These are phyloP conservation scores for Croton laevigatus DNA, from an alignment of 441 rosid genomes.

Conservation along the genomic window DNA sequence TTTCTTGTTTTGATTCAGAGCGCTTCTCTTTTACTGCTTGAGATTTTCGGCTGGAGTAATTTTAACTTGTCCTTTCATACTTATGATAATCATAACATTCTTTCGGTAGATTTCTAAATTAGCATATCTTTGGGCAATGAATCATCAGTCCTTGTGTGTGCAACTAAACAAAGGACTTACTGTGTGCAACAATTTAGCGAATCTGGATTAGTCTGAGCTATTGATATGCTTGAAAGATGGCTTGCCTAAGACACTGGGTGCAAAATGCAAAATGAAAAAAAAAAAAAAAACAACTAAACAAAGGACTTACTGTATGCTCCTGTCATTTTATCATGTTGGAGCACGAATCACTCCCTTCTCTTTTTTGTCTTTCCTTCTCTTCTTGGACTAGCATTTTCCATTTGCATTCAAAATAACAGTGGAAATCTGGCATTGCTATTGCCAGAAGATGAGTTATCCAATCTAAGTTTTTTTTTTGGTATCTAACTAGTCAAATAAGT, in stretches of 20 bases:
- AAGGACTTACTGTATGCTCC: not conserved
- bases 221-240: too few species aligned
- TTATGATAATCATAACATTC: not conserved
- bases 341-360: not conserved
- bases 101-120: not conserved
- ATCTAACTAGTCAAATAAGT: not conserved
- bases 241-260: too few species aligned
- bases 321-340: too few species aligned
- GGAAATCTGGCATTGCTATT: not conserved
- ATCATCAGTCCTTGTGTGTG: not conserved
- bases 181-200: too few species aligned
- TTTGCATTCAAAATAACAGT: not conserved
- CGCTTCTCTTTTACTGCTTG: not conserved
- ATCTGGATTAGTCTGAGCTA: too few species aligned
- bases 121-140: not conserved
- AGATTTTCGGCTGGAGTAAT: not conserved
- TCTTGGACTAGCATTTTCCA: not conserved
- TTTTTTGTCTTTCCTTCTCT: not conserved
- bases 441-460: not conserved
- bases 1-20: not conserved
- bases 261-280: too few species aligned
- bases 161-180: not conserved
- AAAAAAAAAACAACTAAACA: not conserved
- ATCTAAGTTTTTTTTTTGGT: not conserved
- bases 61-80: not conserved